Evolutionary conservation across 108 stramenopile species (phyloP).

Genomic region (Hondaea fermentalgiana): DNA sequence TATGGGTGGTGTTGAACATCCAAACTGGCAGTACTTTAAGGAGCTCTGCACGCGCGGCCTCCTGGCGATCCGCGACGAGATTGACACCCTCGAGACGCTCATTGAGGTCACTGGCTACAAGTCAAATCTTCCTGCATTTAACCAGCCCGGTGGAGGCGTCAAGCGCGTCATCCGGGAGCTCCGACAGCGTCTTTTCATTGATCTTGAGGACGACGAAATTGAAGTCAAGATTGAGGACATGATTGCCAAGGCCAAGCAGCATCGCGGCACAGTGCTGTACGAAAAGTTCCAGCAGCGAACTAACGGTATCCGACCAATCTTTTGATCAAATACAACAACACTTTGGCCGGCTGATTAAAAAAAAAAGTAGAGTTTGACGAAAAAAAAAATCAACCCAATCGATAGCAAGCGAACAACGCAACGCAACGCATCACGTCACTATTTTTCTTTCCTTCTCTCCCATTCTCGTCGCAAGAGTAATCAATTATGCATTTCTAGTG

Average conservation of each 20-base stretch:
- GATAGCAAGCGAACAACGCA: no score
- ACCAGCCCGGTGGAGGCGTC: neutral
- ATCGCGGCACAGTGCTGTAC: neutral
- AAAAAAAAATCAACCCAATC: no score
- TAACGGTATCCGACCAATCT: neutral
- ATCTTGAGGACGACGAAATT: neutral
- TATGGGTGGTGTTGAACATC: neutral
- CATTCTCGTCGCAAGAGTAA: no score
- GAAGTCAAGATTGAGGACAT: neutral
- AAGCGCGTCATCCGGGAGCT: neutral
- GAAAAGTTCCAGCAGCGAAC: neutral
- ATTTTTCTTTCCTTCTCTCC: no score
- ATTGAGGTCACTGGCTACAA: neutral
- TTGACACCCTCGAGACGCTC: neutral
- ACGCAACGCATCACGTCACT: no score
- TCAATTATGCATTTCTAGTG: no score
- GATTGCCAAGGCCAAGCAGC: neutral
- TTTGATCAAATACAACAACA: neutral
- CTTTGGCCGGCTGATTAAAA: no score
- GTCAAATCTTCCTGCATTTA: neutral
- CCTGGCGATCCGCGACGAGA: neutral
- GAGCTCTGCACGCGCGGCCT: slow-evolving; percentile 5
- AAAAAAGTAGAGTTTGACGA: no score
- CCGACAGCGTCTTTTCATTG: neutral
- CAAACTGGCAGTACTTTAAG: neutral